A percentile compares a stretch with the other conserved stretches of the same genome.
Evolutionary conservation across 2,329 filamentous ascomycete species (phyloP).

Genomic region (Aureobasidium mangrovei): DNA sequence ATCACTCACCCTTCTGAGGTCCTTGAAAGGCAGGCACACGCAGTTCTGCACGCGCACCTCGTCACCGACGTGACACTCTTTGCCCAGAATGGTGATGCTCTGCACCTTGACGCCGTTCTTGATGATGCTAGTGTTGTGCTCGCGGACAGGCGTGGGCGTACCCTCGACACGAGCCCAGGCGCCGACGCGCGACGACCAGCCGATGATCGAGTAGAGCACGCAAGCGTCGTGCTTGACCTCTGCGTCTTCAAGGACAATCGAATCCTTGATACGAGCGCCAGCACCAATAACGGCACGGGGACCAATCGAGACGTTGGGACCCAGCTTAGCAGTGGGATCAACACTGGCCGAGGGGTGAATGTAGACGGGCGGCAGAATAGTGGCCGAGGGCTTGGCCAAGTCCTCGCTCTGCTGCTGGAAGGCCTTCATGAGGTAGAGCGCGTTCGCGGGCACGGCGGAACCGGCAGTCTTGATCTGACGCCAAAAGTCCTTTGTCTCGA

Average conservation of each 20-base stretch:
- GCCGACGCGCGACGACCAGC: constrained; percentile 90
- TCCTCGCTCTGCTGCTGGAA: constrained; percentile 75
- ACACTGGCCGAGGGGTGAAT: constrained; percentile 88
- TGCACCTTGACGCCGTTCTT: constrained; percentile 99
- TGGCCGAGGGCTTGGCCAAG: constrained; percentile 72
- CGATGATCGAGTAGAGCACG: constrained; percentile 90
- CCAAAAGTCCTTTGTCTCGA: constrained; percentile 99
- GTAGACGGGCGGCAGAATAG: constrained; percentile 86
- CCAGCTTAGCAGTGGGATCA: constrained; percentile 90
- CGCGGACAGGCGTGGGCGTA: constrained; percentile 76
- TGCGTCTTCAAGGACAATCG: constrained; percentile 86
- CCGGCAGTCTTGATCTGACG: constrained; percentile 99
- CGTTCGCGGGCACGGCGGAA: constrained; percentile 92
- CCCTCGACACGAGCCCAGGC: constrained; percentile 98
- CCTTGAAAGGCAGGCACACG: constrained; percentile 94
- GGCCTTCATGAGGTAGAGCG: constrained; percentile 90
- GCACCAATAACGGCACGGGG: constrained; percentile 78
- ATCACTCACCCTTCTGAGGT: constrained; percentile 75
- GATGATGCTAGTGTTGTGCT: constrained; percentile 87
- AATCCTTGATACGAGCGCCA: constrained; percentile 87
- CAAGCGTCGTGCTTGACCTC: constrained; percentile 97
- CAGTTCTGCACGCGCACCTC: constrained; percentile 97
- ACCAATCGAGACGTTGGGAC: constrained; percentile 92
- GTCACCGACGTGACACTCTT: constrained; percentile 89
- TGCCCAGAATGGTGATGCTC: constrained; percentile 93